Evolutionary conservation across 768 basidiomycete species (phyloP).

Genomic region (Kwoniella mangroviensis): DNA sequence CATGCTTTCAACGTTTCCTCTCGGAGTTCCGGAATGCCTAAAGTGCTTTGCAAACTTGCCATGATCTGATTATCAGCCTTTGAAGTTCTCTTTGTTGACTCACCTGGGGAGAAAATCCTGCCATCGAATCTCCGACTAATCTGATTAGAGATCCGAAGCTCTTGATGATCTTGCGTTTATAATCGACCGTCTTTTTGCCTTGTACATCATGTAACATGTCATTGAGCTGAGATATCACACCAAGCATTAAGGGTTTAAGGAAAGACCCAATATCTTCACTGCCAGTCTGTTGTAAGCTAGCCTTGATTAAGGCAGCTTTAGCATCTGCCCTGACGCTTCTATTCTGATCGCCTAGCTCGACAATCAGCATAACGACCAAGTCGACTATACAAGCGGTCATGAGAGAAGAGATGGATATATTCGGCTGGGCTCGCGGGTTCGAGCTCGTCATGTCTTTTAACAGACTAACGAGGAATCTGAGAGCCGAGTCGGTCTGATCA

Average conservation of each 20-base stretch:
- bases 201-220: slow-evolving; percentile 83
- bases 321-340: slow-evolving; percentile 62
- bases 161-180: slow-evolving; percentile 77
- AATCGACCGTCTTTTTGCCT: slow-evolving; percentile 70
- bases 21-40: slow-evolving; percentile 74
- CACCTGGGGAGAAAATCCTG: slow-evolving; percentile 85
- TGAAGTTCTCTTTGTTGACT: slow-evolving; percentile 30
- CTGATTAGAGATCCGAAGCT: slow-evolving; percentile 75
- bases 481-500: slow-evolving; percentile 19
- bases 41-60: slow-evolving; percentile 90
- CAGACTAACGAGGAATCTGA: slow-evolving; percentile 42
- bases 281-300: slow-evolving; percentile 49
- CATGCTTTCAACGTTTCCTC: slow-evolving; percentile 80
- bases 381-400: slow-evolving; percentile 72
- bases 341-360: slow-evolving; percentile 75
- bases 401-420: slow-evolving; percentile 33
- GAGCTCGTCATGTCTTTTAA: slow-evolving; percentile 32
- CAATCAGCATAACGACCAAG: slow-evolving; percentile 74
- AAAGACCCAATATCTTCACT: slow-evolving; percentile 62
- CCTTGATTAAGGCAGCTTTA: slow-evolving; percentile 48
- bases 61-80: slow-evolving; percentile 69
- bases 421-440: slow-evolving; percentile 15
- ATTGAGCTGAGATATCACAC: slow-evolving; percentile 80
- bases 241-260: slow-evolving; percentile 77
- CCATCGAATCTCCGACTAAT: slow-evolving; percentile 72